Evolutionary conservation across 768 basidiomycete species (phyloP).

Genomic region (Strobilomyces echinocephalus): DNA sequence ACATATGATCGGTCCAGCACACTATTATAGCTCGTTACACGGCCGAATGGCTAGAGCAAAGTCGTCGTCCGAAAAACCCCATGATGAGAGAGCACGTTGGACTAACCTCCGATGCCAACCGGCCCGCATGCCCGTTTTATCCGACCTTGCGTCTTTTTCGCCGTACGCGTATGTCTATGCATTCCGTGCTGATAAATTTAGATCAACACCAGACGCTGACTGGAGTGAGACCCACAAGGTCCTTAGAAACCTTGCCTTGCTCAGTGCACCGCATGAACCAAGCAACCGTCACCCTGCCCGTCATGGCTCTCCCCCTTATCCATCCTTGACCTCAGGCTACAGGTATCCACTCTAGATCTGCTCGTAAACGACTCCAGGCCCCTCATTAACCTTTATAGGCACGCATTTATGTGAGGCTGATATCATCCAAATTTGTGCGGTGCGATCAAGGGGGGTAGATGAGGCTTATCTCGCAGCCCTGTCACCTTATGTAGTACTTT

Average conservation of each 20-base stretch:
- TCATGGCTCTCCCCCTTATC: not conserved
- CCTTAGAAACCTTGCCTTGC: no score
- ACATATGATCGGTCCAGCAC: not conserved
- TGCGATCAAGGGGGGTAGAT: no score
- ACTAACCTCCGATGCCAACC: constrained; percentile 17
- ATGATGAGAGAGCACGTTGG: not conserved
- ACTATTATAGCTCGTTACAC: not conserved
- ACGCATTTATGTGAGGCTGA: no score
- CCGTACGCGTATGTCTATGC: constrained; percentile 7
- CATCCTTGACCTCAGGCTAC: not conserved
- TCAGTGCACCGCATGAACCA: not conserved
- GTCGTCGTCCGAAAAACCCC: not conserved
- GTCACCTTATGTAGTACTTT: no score
- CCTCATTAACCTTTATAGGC: not conserved
- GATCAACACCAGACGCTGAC: no score
- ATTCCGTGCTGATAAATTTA: not conserved
- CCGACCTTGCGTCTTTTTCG: constrained; percentile 24
- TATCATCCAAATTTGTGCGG: no score
- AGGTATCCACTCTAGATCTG: not conserved
- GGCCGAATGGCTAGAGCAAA: not conserved
- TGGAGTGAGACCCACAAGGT: not conserved
- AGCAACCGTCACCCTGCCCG: not conserved
- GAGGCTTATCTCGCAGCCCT: no score
- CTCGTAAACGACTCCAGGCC: not conserved
- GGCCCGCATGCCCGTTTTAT: constrained; percentile 8